Percentiles rank a stretch among this genome's conserved stretches.
phyloP scores from a whole-genome alignment of 2,329 filamentous ascomycete species.

The Scortechinia acanthostroma region DNA sequence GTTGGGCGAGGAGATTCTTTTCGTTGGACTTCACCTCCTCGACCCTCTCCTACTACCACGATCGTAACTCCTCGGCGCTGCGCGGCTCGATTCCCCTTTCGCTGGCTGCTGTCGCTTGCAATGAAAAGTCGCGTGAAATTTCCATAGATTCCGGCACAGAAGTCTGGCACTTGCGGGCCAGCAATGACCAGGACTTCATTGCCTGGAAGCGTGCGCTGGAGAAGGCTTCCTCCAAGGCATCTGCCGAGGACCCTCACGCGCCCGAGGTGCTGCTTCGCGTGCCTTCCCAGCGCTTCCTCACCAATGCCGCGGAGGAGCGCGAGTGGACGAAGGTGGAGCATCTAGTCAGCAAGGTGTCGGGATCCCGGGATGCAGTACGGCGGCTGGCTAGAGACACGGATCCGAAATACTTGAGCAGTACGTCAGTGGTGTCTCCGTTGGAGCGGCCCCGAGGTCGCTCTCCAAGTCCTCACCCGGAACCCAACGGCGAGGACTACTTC shows the following conservation, averaged over 20 bases:
- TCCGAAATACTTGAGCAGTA: constrained; percentile 16
- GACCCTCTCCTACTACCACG: constrained; percentile 93
- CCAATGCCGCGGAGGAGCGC: constrained; percentile 49
- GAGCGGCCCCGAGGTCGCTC: not conserved
- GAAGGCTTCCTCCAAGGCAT: constrained; percentile 38
- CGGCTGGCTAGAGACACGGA: constrained; percentile 80
- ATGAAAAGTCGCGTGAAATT: constrained; percentile 82
- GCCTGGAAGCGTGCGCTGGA: constrained; percentile 84
- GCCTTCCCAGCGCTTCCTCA: not conserved
- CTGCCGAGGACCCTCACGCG: constrained; percentile 24
- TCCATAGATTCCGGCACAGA: constrained; percentile 95
- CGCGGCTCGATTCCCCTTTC: constrained; percentile 88
- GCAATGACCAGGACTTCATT: constrained; percentile 75
- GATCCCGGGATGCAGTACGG: constrained; percentile 80
- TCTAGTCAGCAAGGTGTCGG: constrained; percentile 77
- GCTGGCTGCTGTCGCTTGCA: constrained; percentile 81
- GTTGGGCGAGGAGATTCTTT: constrained; percentile 88
- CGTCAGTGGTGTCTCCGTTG: not conserved
- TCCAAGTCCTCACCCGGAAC: constrained; percentile 23
- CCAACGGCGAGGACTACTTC: constrained; percentile 50
- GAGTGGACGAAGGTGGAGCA: constrained; percentile 85
- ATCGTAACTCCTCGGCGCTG: constrained; percentile 83
- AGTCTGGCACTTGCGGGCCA: constrained; percentile 86
- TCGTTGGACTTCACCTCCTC: constrained; percentile 90
- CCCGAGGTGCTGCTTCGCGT: constrained; percentile 6